A percentile compares a stretch with the other conserved stretches of the same genome.
phyloP scores from a whole-genome alignment of 2,329 filamentous ascomycete genomes.

The Penicillium rolfsii region DNA sequence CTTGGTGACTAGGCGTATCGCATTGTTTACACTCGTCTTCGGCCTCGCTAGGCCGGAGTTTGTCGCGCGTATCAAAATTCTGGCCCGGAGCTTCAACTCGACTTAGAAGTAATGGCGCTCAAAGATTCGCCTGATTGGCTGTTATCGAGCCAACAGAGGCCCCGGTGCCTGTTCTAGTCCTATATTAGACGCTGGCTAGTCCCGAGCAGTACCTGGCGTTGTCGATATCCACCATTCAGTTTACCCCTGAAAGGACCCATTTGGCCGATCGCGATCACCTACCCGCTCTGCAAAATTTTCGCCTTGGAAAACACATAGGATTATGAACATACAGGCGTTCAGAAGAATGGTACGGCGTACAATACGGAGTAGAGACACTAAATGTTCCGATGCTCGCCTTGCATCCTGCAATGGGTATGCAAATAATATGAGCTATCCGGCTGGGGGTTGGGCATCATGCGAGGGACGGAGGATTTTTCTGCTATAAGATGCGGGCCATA shows the following conservation, averaged over 20 bases:
- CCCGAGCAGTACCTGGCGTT: constrained; percentile 18
- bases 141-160: background rate
- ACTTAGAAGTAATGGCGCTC: constrained; percentile 4
- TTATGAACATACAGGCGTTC: background rate
- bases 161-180: constrained; percentile 6
- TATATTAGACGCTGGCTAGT: constrained; percentile 1
- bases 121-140: constrained; percentile 7
- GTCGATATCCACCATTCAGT: constrained; percentile 19
- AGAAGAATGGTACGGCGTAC: background rate
- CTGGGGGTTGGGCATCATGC: constrained; percentile 3
- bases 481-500: background rate
- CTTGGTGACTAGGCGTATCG: background rate
- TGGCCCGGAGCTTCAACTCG: constrained; percentile 2
- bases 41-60: background rate
- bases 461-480: constrained; percentile 10
- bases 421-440: constrained; percentile 18
- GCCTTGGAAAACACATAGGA: background rate
- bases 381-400: constrained; percentile 1
- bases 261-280: constrained; percentile 29
- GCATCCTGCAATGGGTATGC: constrained; percentile 5
- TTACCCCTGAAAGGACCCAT: constrained; percentile 21
- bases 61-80: constrained; percentile 2
- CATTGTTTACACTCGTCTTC: background rate
- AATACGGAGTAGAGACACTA: background rate
- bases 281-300: constrained; percentile 13